These are phyloP conservation scores for Russula virescens DNA, from an alignment of 768 basidiomycete species.

Conservation along the genomic window DNA sequence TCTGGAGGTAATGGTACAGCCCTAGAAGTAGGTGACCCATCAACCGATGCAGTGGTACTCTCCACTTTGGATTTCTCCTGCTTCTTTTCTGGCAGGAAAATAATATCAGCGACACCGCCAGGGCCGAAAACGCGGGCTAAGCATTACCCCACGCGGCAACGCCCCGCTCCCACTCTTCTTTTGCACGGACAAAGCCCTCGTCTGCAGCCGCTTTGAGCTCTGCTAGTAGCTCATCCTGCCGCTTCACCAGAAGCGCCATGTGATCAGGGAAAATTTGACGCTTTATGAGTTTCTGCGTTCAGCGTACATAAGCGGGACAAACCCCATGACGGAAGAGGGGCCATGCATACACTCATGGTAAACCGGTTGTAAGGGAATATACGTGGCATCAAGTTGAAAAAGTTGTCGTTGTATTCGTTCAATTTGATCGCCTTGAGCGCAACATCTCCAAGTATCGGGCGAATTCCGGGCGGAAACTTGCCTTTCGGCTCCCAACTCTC, in stretches of 20 bases:
- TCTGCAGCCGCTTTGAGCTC: slow-evolving; percentile 58
- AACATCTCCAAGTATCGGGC: slow-evolving; percentile 62
- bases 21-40: slow-evolving; percentile 30
- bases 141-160: slow-evolving; percentile 60
- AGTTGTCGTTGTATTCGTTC: slow-evolving; percentile 89
- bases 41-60: slow-evolving; percentile 26
- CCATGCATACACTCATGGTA: slow-evolving; percentile 72
- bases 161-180: slow-evolving; percentile 72
- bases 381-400: slow-evolving; percentile 82
- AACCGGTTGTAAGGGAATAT: slow-evolving; percentile 95
- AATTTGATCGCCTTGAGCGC: slow-evolving; percentile 73
- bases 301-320: neutral
- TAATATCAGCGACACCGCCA: neutral
- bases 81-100: slow-evolving; percentile 40
- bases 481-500: slow-evolving; percentile 78
- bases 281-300: slow-evolving; percentile 80
- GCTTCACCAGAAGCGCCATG: slow-evolving; percentile 53
- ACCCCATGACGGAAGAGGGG: neutral
- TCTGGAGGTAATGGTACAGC: slow-evolving; percentile 22
- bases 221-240: slow-evolving; percentile 62
- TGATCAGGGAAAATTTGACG: slow-evolving; percentile 80
- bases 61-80: slow-evolving; percentile 33
- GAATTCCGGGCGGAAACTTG: slow-evolving; percentile 82
- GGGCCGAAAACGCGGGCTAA: too few species aligned
- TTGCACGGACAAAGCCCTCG: slow-evolving; percentile 60